Percentiles rank a stretch among this genome's conserved stretches.
Conservation (phyloP, 495 filamentous ascomycete genomes). For the Aspergillus leporis region DNA sequence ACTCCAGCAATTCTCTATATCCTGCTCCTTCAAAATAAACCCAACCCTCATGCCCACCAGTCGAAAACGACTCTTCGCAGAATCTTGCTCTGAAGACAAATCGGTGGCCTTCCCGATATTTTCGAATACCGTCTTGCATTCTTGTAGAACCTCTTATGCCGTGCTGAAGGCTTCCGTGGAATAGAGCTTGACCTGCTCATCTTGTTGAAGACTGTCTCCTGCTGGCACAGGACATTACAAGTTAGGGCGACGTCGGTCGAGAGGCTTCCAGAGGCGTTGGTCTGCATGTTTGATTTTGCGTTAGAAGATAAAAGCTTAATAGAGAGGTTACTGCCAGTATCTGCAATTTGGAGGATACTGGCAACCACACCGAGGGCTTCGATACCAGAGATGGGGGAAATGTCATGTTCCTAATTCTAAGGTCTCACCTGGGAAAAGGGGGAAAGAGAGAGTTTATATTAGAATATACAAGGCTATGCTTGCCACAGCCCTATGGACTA, state of each 20-base stretch:
- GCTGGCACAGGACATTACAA: slow-evolving; percentile 32
- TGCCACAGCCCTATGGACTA: too few relatives aligned
- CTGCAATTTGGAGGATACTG: slow-evolving; percentile 39
- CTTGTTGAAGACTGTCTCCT: slow-evolving; percentile 28
- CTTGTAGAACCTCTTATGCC: slow-evolving; percentile 17
- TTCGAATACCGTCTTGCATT: slow-evolving; percentile 29
- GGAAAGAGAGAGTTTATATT: too few relatives aligned
- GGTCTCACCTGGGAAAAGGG: too few relatives aligned
- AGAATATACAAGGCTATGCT: too few relatives aligned
- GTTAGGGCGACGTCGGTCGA: slow-evolving; percentile 39
- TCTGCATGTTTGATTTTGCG: slow-evolving; percentile 33
- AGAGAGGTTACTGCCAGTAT: slow-evolving; percentile 35
- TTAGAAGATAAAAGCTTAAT: slow-evolving; percentile 38
- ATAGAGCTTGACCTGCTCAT: slow-evolving; percentile 23
- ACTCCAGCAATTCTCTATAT: slow-evolving; percentile 24
- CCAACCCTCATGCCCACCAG: slow-evolving; percentile 17
- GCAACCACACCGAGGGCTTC: slow-evolving; percentile 31
- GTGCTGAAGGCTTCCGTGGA: slow-evolving; percentile 29
- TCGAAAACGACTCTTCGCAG: slow-evolving; percentile 5
- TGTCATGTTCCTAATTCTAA: too few relatives aligned
- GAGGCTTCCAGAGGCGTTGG: slow-evolving; percentile 28
- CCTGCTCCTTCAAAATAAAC: slow-evolving; percentile 24
- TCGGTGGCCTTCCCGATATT: slow-evolving; percentile 28
- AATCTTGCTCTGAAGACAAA: slow-evolving; percentile 9
- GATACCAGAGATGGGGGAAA: slow-evolving; percentile 6